phyloP scores from a whole-genome alignment of 371 early-diverging fungal species.

The Actinomortierella ambigua region DNA sequence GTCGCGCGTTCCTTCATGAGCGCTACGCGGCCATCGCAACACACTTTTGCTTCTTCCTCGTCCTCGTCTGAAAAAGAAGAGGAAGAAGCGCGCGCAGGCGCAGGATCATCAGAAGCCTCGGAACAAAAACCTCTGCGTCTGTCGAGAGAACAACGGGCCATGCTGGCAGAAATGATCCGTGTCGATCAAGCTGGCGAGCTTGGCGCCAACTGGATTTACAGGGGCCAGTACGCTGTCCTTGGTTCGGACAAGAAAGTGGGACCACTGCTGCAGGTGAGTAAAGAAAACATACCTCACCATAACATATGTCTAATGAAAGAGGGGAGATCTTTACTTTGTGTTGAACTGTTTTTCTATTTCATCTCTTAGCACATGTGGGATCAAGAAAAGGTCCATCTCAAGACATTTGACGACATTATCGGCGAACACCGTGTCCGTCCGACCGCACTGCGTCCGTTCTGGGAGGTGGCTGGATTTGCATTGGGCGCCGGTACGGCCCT shows the following conservation, averaged over 20 bases:
- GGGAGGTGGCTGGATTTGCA: slow-evolving; percentile 87
- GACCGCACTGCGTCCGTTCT: slow-evolving; percentile 82
- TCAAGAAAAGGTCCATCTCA: slow-evolving; percentile 88
- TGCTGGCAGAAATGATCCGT: slow-evolving; percentile 73
- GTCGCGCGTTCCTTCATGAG: too few species aligned
- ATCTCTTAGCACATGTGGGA: slow-evolving; percentile 87
- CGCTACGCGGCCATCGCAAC: too few species aligned
- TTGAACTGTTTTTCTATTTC: neutral
- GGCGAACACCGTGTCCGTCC: slow-evolving; percentile 84
- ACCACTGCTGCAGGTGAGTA: slow-evolving; percentile 71
- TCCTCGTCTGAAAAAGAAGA: too few species aligned
- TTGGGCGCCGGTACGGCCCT: slow-evolving; percentile 89
- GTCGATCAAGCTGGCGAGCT: slow-evolving; percentile 98
- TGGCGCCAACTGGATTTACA: slow-evolving; percentile 95
- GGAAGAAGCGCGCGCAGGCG: too few species aligned
- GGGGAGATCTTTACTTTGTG: too few species aligned
- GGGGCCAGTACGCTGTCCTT: slow-evolving; percentile 89
- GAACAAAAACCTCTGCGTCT: slow-evolving; percentile 26
- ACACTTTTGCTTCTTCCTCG: too few species aligned
- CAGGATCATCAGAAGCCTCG: too few species aligned
- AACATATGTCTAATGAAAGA: too few species aligned
- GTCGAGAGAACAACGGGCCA: slow-evolving; percentile 40
- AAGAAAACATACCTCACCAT: too few species aligned
- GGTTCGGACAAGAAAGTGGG: slow-evolving; percentile 72
- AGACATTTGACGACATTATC: slow-evolving; percentile 78